Evolutionary conservation across 352 stramenopile genomes (phyloP).

Genomic region (Globisporangium yorkense): DNA sequence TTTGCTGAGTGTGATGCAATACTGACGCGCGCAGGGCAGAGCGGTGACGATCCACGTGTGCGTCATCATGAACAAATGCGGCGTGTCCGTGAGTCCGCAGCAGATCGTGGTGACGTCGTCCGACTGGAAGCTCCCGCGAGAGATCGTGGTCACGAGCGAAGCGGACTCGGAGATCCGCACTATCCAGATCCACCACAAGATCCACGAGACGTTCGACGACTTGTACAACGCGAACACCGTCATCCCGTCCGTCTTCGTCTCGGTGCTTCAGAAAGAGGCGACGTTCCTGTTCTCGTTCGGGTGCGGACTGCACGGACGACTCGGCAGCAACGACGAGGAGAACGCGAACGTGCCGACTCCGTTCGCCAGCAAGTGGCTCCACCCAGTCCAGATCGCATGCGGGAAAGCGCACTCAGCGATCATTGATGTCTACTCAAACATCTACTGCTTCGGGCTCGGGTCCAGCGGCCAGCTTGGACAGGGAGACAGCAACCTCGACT

Average conservation of each 20-base stretch:
- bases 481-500: conserved; percentile 42
- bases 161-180: conserved; percentile 47
- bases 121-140: conserved; percentile 42
- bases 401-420: conserved; percentile 63
- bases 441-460: conserved; percentile 64
- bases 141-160: conserved; percentile 36
- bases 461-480: conserved; percentile 49
- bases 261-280: conserved; percentile 60
- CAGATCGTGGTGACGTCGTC: conserved; percentile 50
- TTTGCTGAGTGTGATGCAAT: not conserved
- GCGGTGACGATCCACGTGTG: conserved; percentile 55
- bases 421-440: conserved; percentile 66
- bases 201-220: conserved; percentile 45
- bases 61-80: conserved; percentile 59
- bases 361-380: conserved; percentile 57
- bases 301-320: conserved; percentile 41
- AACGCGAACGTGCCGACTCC: conserved; percentile 45
- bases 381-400: conserved; percentile 62
- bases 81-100: conserved; percentile 35
- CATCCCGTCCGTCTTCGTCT: conserved; percentile 62
- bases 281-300: conserved; percentile 72
- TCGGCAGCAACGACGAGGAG: conserved; percentile 40
- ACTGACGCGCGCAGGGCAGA: conserved; percentile 22
- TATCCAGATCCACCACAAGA: conserved; percentile 73
- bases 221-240: conserved; percentile 35